Base-by-base conservation (phyloP, 1,284 basidiomycete genomes). In the Cutaneotrichosporon cyanovorans region DNA sequence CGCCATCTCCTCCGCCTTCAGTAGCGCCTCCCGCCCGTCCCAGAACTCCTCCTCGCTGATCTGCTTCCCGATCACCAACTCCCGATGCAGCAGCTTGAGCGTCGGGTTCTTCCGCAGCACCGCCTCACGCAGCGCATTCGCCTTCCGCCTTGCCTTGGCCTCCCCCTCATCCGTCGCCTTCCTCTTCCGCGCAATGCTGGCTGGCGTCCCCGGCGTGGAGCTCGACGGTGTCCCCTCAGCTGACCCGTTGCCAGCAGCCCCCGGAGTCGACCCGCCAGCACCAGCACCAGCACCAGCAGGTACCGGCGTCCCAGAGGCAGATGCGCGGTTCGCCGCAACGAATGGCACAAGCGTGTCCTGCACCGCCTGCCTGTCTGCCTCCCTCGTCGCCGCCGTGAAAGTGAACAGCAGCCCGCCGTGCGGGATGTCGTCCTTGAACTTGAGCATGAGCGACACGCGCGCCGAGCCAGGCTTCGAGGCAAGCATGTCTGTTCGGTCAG, bases 1-100 rank as follows among this genome's bases (percentile, higher is more conserved):
- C 18, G 58, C 72, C 75, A 59, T 85, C 81, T 37, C 81, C 73
- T 30, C 85, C 78, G 41, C 82, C 77, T 73, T 87, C 78, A 42
- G 84, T 79, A 53, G 80, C 70, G 42, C 90, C 77, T 92, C 86
- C 66, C 91, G 78, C 20, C 89, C 88, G 53, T 90, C 87, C 91
- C 91, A 96, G 64, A 96, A 96, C 61, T 96, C 91, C 0, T 81
- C 78, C 69, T 96, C 91, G 2, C 84, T 84, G 23, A 95, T 86
- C 57, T 89, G 84, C 21, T 82, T 83, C 12, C 76, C 77, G 64
- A 89, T 80, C 31, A 95, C 91, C 48, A 96, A 78, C 47, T 91
- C 87, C 31, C 81, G 79, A 66, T 95, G 89, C 40, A 96, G 74
- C 15, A 78, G 68, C 22, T 82, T 81, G 42, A 95, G 76, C 44